phyloP scores from a whole-genome alignment of 75 land plant genomes.

The Chamaecyparis obtusa region DNA sequence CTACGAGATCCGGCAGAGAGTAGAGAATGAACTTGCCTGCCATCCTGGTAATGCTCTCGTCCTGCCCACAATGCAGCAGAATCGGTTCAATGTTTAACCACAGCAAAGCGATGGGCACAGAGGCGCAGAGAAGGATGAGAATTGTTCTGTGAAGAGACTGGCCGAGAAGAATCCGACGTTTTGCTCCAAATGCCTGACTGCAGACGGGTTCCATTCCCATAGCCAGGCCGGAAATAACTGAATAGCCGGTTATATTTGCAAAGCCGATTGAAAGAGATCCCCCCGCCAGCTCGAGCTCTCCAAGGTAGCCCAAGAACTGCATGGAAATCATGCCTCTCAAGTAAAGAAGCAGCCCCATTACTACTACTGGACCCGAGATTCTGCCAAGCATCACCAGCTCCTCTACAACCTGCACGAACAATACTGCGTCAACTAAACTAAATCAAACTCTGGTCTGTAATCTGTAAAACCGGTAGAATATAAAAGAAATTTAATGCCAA shows the following conservation, averaged over 20 bases:
- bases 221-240: conserved; percentile 54
- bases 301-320: conserved; percentile 56
- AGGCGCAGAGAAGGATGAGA: conserved; percentile 36
- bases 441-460: background rate
- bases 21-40: conserved; percentile 43
- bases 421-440: background rate
- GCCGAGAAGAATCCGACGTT: conserved; percentile 50
- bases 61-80: conserved; percentile 42
- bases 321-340: conserved; percentile 48
- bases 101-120: conserved; percentile 40
- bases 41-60: conserved; percentile 28
- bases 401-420: conserved; percentile 25
- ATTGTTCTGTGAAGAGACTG: conserved; percentile 46
- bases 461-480: background rate
- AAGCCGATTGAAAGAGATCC: conserved; percentile 50
- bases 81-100: conserved; percentile 46
- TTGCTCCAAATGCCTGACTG: conserved; percentile 60
- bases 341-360: conserved; percentile 54
- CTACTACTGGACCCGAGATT: conserved; percentile 42
- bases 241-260: conserved; percentile 65
- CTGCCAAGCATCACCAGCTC: conserved; percentile 25
- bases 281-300: conserved; percentile 53
- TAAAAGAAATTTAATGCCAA: background rate
- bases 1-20: conserved; percentile 46
- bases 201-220: conserved; percentile 74